Percentiles rank a stretch among this genome's conserved stretches.
phyloP scores from a whole-genome alignment of 1,284 basidiomycete species.

The Sanghuangporus sanghuang region DNA sequence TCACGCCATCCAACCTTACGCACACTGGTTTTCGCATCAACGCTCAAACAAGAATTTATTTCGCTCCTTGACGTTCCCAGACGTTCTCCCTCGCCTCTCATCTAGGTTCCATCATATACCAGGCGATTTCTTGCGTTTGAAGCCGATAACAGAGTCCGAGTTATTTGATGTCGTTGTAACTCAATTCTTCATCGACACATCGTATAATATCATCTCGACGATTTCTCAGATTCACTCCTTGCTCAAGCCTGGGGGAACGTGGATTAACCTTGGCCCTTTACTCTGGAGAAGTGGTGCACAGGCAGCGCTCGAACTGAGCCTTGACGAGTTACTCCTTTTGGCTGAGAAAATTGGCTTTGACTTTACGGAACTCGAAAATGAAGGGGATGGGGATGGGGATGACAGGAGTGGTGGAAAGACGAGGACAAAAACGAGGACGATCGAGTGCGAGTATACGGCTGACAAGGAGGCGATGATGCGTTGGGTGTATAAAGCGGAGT shows the following conservation, averaged over 20 bases:
- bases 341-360: constrained; percentile 47
- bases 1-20: constrained; percentile 52
- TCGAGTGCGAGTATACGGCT: constrained; percentile 60
- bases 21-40: constrained; percentile 67
- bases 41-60: constrained; percentile 44
- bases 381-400: background rate
- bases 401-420: background rate
- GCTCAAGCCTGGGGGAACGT: constrained; percentile 51
- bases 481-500: constrained; percentile 60
- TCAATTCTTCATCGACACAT: constrained; percentile 69
- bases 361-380: constrained; percentile 18
- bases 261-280: constrained; percentile 66
- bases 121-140: constrained; percentile 47
- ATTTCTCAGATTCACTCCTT: constrained; percentile 47
- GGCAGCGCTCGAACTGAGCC: constrained; percentile 52
- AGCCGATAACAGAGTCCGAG: constrained; percentile 7
- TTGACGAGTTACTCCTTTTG: constrained; percentile 52
- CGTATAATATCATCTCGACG: constrained; percentile 50
- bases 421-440: constrained; percentile 30
- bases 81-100: constrained; percentile 47
- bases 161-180: constrained; percentile 56
- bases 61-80: constrained; percentile 50
- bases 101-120: constrained; percentile 38
- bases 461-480: constrained; percentile 60
- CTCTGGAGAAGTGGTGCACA: constrained; percentile 54